Evolutionary conservation across 768 basidiomycete genomes (phyloP).

Genomic region (Pleurotus tuoliensis): DNA sequence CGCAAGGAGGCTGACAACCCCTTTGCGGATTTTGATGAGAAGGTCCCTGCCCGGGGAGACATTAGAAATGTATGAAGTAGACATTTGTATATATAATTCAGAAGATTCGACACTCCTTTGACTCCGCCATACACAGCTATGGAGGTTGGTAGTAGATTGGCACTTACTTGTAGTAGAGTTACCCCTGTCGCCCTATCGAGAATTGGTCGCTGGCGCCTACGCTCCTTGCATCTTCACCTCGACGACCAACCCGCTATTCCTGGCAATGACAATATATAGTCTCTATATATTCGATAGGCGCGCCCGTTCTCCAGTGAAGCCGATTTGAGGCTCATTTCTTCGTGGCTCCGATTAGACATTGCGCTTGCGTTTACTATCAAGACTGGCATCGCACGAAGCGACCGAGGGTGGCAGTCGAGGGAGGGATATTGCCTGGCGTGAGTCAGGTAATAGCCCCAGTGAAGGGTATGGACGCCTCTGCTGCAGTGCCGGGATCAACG

Average conservation of each 20-base stretch:
- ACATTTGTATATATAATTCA: not conserved
- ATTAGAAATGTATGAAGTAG: constrained; percentile 19
- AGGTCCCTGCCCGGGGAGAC: constrained; percentile 40
- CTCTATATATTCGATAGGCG: constrained; percentile 93
- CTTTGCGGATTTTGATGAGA: constrained; percentile 26
- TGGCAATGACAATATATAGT: constrained; percentile 82
- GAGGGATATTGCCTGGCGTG: constrained; percentile 76
- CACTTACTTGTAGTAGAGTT: no score
- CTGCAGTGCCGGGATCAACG: constrained; percentile 29
- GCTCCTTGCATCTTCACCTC: no score
- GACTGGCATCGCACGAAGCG: constrained; percentile 86
- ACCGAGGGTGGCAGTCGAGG: constrained; percentile 67
- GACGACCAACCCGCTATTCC: not conserved
- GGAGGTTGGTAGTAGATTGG: no score
- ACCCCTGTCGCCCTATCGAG: no score
- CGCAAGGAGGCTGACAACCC: constrained; percentile 23
- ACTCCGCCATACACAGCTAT: no score
- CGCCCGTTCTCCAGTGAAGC: constrained; percentile 17
- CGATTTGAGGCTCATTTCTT: constrained; percentile 7
- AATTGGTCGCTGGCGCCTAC: no score
- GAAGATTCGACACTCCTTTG: no score
- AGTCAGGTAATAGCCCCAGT: constrained; percentile 57
- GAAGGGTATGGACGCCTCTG: constrained; percentile 13
- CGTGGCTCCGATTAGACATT: constrained; percentile 56
- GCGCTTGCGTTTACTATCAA: constrained; percentile 91